phyloP scores from a whole-genome alignment of 1,284 basidiomycete genomes.

The Veloporphyrellus conicus region DNA sequence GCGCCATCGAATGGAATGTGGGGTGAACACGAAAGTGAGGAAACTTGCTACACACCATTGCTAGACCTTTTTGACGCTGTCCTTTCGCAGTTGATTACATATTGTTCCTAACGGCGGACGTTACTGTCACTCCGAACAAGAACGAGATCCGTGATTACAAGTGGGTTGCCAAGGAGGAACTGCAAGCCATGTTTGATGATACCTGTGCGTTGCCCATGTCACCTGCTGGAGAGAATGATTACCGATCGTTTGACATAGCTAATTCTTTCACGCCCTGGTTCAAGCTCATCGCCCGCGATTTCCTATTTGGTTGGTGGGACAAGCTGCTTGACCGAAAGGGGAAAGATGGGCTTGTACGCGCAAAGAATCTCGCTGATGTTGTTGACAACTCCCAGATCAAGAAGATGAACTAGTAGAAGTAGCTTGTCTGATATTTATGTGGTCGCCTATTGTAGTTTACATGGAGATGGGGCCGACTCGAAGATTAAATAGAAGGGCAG shows the following conservation, averaged over 20 bases:
- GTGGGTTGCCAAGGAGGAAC: slow-evolving; percentile 88
- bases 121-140: slow-evolving; percentile 76
- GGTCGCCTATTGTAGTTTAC: not conserved
- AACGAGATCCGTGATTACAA: slow-evolving; percentile 93
- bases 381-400: slow-evolving; percentile 75
- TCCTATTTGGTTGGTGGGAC: slow-evolving; percentile 99
- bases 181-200: slow-evolving; percentile 88
- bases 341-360: slow-evolving; percentile 57
- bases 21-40: slow-evolving; percentile 97
- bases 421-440: not conserved
- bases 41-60: not conserved
- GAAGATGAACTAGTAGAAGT: slow-evolving; percentile 56
- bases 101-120: slow-evolving; percentile 88
- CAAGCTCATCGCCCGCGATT: slow-evolving; percentile 94
- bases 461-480: too few relatives aligned
- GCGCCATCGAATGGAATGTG: slow-evolving; percentile 90
- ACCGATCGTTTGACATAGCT: slow-evolving; percentile 40
- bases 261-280: slow-evolving; percentile 99
- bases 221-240: slow-evolving; percentile 6
- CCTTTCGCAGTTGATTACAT: slow-evolving; percentile 89
- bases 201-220: slow-evolving; percentile 46
- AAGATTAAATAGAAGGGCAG: too few relatives aligned
- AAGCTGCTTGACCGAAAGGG: slow-evolving; percentile 68
- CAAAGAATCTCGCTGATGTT: slow-evolving; percentile 62
- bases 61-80: slow-evolving; percentile 2